phyloP scores from a whole-genome alignment of 768 basidiomycete species.

The Lanmaoa rubissima region DNA sequence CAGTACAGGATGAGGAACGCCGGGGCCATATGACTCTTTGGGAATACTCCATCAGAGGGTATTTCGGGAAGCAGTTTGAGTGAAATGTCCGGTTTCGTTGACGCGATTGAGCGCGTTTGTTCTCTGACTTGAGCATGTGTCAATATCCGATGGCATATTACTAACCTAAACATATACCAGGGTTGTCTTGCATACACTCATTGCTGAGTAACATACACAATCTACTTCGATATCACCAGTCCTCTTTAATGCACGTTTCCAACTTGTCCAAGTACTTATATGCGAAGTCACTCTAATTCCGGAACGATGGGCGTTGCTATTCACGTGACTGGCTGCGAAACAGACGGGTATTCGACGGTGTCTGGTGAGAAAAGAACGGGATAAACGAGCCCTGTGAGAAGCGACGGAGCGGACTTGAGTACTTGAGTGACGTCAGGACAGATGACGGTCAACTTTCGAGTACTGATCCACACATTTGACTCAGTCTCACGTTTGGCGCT shows the following conservation, averaged over 20 bases:
- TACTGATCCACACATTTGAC: not conserved
- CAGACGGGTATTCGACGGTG: not conserved
- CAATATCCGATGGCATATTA: not conserved
- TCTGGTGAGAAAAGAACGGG: not conserved
- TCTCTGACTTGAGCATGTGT: constrained; percentile 19
- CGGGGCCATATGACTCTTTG: constrained; percentile 88
- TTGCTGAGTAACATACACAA: not conserved
- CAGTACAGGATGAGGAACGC: constrained; percentile 47
- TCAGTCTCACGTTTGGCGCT: too few species aligned
- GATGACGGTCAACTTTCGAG: not conserved
- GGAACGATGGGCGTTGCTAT: not conserved
- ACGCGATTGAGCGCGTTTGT: constrained; percentile 13
- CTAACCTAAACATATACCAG: constrained; percentile 8
- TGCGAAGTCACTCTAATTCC: not conserved
- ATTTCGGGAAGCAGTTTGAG: constrained; percentile 27
- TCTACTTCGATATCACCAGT: not conserved
- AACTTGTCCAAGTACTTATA: too few species aligned
- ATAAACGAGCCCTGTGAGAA: not conserved
- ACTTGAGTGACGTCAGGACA: constrained; percentile 9
- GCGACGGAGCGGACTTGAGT: not conserved
- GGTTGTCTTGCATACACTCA: not conserved
- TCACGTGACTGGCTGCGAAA: not conserved
- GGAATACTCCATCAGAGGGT: constrained; percentile 21
- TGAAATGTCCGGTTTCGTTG: constrained; percentile 16
- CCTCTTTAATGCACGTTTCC: not conserved